Percentiles rank a stretch among this genome's conserved stretches.
phyloP scores from a whole-genome alignment of 176 grass and related monocot genomes.

The Pontederia crassipes region DNA sequence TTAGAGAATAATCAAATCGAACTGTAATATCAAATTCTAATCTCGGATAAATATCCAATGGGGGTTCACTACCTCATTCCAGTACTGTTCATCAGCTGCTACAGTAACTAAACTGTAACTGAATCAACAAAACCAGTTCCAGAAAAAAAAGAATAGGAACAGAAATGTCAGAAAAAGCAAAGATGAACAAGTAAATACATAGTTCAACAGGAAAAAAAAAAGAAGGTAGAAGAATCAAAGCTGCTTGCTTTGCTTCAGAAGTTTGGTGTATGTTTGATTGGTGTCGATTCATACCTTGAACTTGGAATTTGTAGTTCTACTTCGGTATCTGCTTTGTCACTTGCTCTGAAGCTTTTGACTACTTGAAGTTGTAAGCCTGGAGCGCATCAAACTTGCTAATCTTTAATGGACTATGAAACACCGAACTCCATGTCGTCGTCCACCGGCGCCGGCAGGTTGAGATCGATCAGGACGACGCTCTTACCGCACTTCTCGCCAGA shows the following conservation, averaged over 20 bases:
- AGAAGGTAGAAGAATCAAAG: not conserved
- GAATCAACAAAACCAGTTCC: not conserved
- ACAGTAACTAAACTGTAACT: not conserved
- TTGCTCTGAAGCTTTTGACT: not conserved
- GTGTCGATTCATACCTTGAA: not conserved
- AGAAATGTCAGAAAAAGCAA: not conserved
- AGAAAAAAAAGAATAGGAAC: not conserved
- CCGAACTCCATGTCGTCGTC: slow-evolving; percentile 44
- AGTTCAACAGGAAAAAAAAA: not conserved
- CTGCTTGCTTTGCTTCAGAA: not conserved
- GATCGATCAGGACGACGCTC: slow-evolving; percentile 38
- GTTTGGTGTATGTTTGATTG: not conserved
- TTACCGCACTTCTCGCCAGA: slow-evolving; percentile 6
- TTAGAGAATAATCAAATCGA: not conserved
- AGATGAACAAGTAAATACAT: not conserved
- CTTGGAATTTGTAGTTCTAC: not conserved
- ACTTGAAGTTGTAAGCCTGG: not conserved
- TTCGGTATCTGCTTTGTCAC: not conserved
- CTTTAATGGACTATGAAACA: not conserved
- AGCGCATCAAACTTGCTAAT: not conserved
- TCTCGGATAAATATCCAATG: no score
- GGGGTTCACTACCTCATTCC: not conserved
- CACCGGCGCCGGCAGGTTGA: slow-evolving; percentile 36
- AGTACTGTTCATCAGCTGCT: not conserved
- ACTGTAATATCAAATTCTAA: not conserved